A percentile compares a stretch with the other conserved stretches of the same genome.
Conservation (phyloP, 2,329 filamentous ascomycete species). For the Zymoseptoria ardabiliae region DNA sequence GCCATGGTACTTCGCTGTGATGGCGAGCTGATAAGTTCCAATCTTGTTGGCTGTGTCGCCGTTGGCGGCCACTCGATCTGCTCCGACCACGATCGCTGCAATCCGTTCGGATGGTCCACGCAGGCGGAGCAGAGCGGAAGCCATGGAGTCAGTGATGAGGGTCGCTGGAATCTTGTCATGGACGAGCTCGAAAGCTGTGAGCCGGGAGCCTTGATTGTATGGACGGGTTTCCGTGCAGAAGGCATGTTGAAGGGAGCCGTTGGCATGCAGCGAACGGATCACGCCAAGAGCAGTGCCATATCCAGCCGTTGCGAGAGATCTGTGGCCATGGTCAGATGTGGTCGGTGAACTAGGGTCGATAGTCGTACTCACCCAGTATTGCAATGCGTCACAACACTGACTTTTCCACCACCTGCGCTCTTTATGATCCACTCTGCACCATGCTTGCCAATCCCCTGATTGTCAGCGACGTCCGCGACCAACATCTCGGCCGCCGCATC, state of each 20-base stretch:
- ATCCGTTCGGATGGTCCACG: constrained; percentile 58
- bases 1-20: constrained; percentile 80
- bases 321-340: constrained; percentile 30
- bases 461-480: constrained; percentile 77
- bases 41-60: constrained; percentile 99
- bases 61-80: constrained; percentile 90
- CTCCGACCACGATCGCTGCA: constrained; percentile 83
- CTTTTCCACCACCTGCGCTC: constrained; percentile 43
- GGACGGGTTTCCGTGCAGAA: constrained; percentile 96
- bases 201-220: constrained; percentile 92
- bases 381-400: constrained; percentile 93
- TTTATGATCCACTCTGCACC: constrained; percentile 79
- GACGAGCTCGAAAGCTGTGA: constrained; percentile 95
- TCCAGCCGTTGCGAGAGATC: constrained; percentile 90
- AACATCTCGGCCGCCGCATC: constrained; percentile 79
- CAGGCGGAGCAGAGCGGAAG: constrained; percentile 69
- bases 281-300: constrained; percentile 94
- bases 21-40: constrained; percentile 85
- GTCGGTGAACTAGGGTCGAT: neutral
- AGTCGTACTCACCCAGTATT: constrained; percentile 67
- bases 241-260: constrained; percentile 64
- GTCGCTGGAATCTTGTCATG: constrained; percentile 88
- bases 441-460: constrained; percentile 73
- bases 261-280: constrained; percentile 70
- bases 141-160: constrained; percentile 94